Evolutionary conservation across 2,329 filamentous ascomycete genomes (phyloP).

Genomic region (Aspergillus floridensis): DNA sequence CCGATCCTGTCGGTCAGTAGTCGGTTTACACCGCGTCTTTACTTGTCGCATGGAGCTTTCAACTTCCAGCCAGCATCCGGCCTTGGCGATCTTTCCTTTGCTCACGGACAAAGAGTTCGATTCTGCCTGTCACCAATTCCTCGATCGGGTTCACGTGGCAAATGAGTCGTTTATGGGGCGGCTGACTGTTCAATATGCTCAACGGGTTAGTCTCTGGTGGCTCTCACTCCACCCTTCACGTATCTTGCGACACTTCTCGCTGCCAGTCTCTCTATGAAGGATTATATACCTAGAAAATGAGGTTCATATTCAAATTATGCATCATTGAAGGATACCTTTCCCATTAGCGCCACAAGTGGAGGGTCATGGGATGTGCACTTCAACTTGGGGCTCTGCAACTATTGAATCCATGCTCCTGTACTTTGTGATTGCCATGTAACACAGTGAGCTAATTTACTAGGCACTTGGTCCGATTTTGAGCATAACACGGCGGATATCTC

Average conservation of each 20-base stretch:
- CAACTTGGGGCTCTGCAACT: neutral
- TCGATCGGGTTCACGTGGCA: constrained; percentile 52
- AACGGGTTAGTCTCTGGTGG: constrained; percentile 6
- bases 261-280: too few species aligned
- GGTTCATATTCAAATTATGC: neutral
- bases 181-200: constrained; percentile 29
- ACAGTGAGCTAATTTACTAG: constrained; percentile 21
- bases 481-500: constrained; percentile 28
- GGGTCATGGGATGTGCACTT: neutral
- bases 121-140: constrained; percentile 61
- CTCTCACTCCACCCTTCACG: neutral
- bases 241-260: too few species aligned
- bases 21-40: constrained; percentile 19
- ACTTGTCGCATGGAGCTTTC: constrained; percentile 15
- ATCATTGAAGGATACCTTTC: neutral
- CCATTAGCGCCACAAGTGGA: neutral
- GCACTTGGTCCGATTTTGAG: constrained; percentile 26
- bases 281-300: too few species aligned
- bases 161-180: constrained; percentile 54
- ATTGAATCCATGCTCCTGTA: constrained; percentile 1
- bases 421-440: neutral
- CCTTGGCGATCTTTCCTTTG: constrained; percentile 54
- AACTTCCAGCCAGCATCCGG: constrained; percentile 1
- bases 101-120: constrained; percentile 62
- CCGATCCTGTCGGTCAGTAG: constrained; percentile 13